Percentiles rank a stretch among this genome's conserved stretches.
These are phyloP conservation scores for Ophiocordyceps unilateralis DNA, from an alignment of 2,329 filamentous ascomycete species.

Conservation along the genomic window DNA sequence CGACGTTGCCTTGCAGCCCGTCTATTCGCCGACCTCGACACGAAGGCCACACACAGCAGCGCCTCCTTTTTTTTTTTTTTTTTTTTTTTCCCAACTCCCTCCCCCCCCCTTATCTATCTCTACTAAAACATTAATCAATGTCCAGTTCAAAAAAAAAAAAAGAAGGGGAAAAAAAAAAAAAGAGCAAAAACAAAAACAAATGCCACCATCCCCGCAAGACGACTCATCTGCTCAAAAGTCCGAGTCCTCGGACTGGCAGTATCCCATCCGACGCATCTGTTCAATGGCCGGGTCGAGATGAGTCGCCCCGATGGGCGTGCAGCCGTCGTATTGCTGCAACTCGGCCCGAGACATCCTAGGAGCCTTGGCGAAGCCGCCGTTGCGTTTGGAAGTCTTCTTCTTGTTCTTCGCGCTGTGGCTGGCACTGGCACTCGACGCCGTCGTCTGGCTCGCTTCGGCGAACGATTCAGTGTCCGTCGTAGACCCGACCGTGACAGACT, in stretches of 20 bases:
- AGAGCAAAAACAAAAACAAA: too few relatives aligned
- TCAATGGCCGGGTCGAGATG: slow-evolving; percentile 6
- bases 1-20: too few relatives aligned
- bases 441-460: not conserved
- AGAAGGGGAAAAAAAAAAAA: too few relatives aligned
- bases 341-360: slow-evolving; percentile 1
- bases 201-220: too few relatives aligned
- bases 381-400: not conserved
- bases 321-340: not conserved
- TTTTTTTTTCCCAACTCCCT: too few relatives aligned
- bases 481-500: slow-evolving; percentile 9
- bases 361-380: slow-evolving; percentile 10
- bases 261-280: slow-evolving; percentile 4
- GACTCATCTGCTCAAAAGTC: slow-evolving; percentile 3
- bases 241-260: slow-evolving; percentile 9
- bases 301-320: not conserved
- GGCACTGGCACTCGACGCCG: not conserved
- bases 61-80: too few relatives aligned
- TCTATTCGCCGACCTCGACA: too few relatives aligned
- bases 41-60: too few relatives aligned
- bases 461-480: slow-evolving; percentile 4
- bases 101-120: not conserved
- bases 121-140: not conserved
- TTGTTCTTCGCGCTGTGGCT: not conserved
- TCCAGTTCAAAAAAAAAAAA: too few relatives aligned